phyloP scores from a whole-genome alignment of 169 alveolate species.

The Miamiensis avidus region DNA sequence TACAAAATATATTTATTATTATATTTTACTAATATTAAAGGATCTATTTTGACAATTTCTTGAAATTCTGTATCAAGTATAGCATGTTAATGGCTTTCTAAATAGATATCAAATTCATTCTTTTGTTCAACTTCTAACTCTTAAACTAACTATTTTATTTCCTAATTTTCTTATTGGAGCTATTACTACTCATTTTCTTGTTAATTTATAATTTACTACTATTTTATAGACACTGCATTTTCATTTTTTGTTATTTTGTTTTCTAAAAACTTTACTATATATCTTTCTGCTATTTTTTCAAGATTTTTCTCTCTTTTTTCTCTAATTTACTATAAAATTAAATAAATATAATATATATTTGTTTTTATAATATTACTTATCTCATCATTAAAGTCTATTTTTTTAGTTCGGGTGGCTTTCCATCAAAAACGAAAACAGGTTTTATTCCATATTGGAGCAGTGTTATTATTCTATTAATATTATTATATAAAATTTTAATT shows the following conservation, averaged over 20 bases:
- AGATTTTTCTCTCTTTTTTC: conserved; percentile 27
- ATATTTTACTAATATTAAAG: too few relatives aligned
- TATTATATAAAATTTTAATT: too few relatives aligned
- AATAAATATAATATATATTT: too few relatives aligned
- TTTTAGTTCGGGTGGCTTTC: conserved; percentile 64
- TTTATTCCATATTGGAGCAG: conserved; percentile 64
- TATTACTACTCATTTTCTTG: conserved; percentile 2
- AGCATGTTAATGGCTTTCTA: background rate
- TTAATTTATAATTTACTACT: background rate
- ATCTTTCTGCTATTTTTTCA: conserved; percentile 59
- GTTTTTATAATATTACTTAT: too few relatives aligned
- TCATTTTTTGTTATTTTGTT: background rate
- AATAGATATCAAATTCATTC: conserved; percentile 18
- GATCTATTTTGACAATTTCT: background rate
- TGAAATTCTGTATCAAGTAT: conserved; percentile 12
- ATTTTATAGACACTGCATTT: conserved; percentile 1
- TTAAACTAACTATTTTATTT: background rate
- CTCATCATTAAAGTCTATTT: conserved; percentile 35
- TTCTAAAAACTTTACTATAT: conserved; percentile 27
- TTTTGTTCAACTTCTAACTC: conserved; percentile 1
- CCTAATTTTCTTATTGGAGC: background rate
- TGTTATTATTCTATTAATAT: conserved; percentile 51
- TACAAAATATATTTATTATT: background rate
- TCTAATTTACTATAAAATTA: conserved; percentile 33
- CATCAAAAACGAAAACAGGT: conserved; percentile 79